Evolutionary conservation across 1,139 yeast species (phyloP).

Genomic region (Dujonia santamariae): DNA sequence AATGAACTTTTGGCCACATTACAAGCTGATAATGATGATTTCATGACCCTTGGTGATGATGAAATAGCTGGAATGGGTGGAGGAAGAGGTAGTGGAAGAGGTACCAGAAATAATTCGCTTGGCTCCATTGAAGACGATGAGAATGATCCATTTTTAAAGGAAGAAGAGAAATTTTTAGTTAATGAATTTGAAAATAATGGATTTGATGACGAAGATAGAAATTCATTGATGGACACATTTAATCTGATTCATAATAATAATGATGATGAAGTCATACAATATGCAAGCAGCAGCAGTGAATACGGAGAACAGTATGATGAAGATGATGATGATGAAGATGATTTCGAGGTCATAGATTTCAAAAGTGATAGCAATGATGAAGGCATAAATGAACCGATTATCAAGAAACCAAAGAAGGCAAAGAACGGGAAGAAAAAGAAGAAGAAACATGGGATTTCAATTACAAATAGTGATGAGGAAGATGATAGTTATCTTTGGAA

Average conservation of each 20-base stretch:
- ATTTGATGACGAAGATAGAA: conserved; percentile 39
- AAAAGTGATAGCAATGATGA: conserved; percentile 22
- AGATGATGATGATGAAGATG: conserved; percentile 29
- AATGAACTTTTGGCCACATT: conserved; percentile 67
- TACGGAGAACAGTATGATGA: too few relatives aligned
- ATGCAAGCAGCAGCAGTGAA: conserved; percentile 25
- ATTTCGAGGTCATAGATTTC: conserved; percentile 32
- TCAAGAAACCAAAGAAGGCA: conserved; percentile 4
- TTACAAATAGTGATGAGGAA: conserved; percentile 40
- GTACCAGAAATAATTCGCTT: conserved; percentile 38
- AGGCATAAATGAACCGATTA: conserved; percentile 17
- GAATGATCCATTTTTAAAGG: conserved; percentile 44
- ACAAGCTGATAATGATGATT: conserved; percentile 63
- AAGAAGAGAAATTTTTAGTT: conserved; percentile 46
- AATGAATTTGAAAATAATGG: conserved; percentile 49
- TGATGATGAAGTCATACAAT: conserved; percentile 25
- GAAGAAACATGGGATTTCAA: conserved; percentile 12
- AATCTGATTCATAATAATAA: conserved; percentile 20
- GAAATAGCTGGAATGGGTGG: conserved; percentile 8
- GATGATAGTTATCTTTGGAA: conserved; percentile 56
- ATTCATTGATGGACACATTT: conserved; percentile 21
- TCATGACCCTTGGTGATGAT: conserved; percentile 25
- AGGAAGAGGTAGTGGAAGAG: too few relatives aligned
- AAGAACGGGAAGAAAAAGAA: conserved; percentile 11
- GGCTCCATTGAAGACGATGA: conserved; percentile 58